Evolutionary conservation across 2,329 filamentous ascomycete species (phyloP), one percentile per base, ranked within the genome.

Genomic region (Microsporum canis): DNA sequence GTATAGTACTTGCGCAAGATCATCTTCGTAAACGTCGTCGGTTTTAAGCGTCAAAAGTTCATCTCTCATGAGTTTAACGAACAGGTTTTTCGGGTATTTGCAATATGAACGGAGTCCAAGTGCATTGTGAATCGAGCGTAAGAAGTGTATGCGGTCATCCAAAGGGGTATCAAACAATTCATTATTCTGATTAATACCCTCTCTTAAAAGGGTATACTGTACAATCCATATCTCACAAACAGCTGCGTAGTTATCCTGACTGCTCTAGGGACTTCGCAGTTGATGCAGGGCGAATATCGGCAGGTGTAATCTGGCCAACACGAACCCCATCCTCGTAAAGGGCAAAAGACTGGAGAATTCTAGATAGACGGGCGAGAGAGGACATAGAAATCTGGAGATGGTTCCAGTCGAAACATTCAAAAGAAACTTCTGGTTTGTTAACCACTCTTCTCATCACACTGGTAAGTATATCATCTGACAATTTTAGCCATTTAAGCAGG

Each of bases 201-300:
- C 86, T 69, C 87, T 88, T 49, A 96, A 73, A 58, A 96, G 76
- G 0, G 84, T 82, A 70, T 96, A 99, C 64, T 92, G 86, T 43
- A 97, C 76, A 41, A 88, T 90, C 92, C 94, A 97, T 8, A 86
- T 84, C 38, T 90, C 2, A 96, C 83, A 68, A 96, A 87, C 79
- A 95, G 66, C 97, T 91, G 45, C 90, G 85, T 49, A 97, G 77
- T 68, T 90, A 60, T 82, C 84, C 61, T 85, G 88, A 77, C 43
- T 74, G 71, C 59, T 77, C 70, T 33, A 77, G 65, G 39, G 74
- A 67, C 70, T 77, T 73, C 10, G 71, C 69, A 6, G 76, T 68
- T 8, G 72, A 64, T 14, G 74, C 76, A 63, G 68, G 84, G 70
- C 77, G 84, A 74, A 77, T 75, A 76, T 69, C 83, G 71, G 86